Evolutionary conservation across 257 asterid species (phyloP).

Genomic region (Scutellaria galericulata): DNA sequence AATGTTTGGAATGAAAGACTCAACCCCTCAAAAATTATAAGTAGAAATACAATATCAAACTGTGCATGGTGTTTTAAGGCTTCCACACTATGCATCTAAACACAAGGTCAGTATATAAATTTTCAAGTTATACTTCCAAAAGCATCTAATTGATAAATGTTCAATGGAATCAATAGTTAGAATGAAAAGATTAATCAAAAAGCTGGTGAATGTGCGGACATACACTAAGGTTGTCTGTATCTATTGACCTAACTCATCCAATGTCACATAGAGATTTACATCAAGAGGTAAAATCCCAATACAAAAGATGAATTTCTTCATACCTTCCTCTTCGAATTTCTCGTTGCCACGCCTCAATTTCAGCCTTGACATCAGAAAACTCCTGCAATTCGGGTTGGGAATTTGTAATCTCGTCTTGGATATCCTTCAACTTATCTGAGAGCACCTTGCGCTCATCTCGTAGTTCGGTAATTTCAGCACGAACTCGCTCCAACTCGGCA

Average conservation of each 20-base stretch:
- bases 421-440: conserved; percentile 47
- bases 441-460: conserved; percentile 55
- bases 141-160: background rate
- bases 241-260: background rate
- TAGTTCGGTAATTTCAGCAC: conserved; percentile 53
- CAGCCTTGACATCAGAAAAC: conserved; percentile 52
- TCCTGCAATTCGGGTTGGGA: conserved; percentile 46
- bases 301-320: conserved; percentile 2
- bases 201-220: background rate
- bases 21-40: background rate
- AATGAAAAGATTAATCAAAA: background rate
- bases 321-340: conserved; percentile 87
- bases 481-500: conserved; percentile 56
- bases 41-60: background rate
- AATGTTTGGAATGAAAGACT: background rate
- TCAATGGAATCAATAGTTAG: background rate
- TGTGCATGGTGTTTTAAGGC: background rate
- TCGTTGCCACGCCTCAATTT: conserved; percentile 53
- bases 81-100: conserved; percentile 19
- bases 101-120: background rate
- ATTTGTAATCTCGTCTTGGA: conserved; percentile 51
- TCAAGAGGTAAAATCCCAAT: background rate
- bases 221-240: background rate
- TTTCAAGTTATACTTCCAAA: background rate
- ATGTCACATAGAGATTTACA: background rate